Evolutionary conservation across 2,329 filamentous ascomycete genomes (phyloP), one percentile per base, ranked within the genome.

Genomic region (Fusarium vanettenii): DNA sequence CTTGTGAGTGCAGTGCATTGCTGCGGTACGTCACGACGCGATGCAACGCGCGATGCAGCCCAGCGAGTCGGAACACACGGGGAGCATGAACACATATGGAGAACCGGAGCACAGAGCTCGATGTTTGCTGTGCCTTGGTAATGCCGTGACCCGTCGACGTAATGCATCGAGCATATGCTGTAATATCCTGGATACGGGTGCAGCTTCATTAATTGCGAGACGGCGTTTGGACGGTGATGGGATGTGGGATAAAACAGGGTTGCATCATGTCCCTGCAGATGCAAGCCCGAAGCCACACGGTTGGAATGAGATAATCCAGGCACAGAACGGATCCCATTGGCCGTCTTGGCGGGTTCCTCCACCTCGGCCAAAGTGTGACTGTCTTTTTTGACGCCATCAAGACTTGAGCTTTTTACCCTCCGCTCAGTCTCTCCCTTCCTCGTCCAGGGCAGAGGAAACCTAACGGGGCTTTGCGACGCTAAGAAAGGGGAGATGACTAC

Each of bases 401-500:
- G 43, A 62, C 60, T 52, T 50, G 27, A 60, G 37, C 25, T 16
- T 45, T 37, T 52, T 37, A 22, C 41, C 33, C 43, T 59, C 45
- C 25, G 25, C 48, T 31, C 18, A 9, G 6, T 52, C 27, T 31
- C 48, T 31, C 27, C 31, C 69, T 64, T 45, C 50, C 37, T 60
- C 37, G 45, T 72, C 48, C 60, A 63, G 57, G 65, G 60, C 71
- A 74, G 67, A 62, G 70, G 18, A 70, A 73, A 71, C 45, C 66
- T 63, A 63, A 64, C 72, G 69, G 50, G 71, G 27, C 43, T 60
- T 61, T 61, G 18, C 11, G 2, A n/a, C 62, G 63, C 68, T 74
- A 74, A 64, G 60, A 73, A 69, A 74, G 29, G 69, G 72, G 72
- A 75, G 69, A 74, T 70, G 62, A 73, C 55, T 75, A 64, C 72